Percentiles rank a stretch among this genome's conserved stretches.
Conservation (phyloP, 2,329 filamentous ascomycete genomes). For the Pseudocercospora macadamiae region DNA sequence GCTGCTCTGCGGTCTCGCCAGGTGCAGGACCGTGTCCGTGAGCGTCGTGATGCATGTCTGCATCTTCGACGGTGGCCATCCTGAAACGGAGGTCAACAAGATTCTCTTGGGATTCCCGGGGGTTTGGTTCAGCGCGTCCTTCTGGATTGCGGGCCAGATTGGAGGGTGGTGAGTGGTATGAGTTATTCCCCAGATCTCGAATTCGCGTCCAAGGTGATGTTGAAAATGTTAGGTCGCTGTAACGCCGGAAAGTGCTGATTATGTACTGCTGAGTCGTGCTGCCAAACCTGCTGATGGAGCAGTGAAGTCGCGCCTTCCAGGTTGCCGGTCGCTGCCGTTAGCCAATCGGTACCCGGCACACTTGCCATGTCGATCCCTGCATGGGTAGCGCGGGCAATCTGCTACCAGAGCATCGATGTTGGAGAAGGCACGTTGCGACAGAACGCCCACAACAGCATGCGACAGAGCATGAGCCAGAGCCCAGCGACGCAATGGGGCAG, state of each 20-base stretch:
- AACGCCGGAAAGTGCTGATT: not conserved
- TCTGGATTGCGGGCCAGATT: constrained; percentile 4
- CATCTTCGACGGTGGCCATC: constrained; percentile 23
- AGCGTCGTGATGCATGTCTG: constrained; percentile 20
- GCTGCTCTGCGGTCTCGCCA: constrained; percentile 35
- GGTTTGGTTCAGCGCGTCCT: not conserved
- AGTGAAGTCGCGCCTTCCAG: not conserved
- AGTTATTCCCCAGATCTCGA: not conserved
- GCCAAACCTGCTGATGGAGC: not conserved
- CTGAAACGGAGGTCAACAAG: constrained; percentile 10
- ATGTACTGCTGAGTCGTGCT: constrained; percentile 2
- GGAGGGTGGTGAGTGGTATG: not conserved
- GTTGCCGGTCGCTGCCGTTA: not conserved
- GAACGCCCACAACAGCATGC: too few relatives aligned
- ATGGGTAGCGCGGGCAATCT: not conserved
- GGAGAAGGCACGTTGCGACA: not conserved
- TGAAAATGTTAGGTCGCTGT: not conserved
- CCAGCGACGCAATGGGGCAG: constrained; percentile 16
- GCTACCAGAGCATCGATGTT: not conserved
- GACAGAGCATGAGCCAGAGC: not conserved
- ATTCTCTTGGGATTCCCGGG: constrained; percentile 2
- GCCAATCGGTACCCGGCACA: constrained; percentile 1
- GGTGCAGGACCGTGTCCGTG: constrained; percentile 25
- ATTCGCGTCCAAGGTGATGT: not conserved
- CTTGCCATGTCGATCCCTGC: not conserved